Evolutionary conservation across 345 rosid species (phyloP).

Genomic region (Populus nigra): DNA sequence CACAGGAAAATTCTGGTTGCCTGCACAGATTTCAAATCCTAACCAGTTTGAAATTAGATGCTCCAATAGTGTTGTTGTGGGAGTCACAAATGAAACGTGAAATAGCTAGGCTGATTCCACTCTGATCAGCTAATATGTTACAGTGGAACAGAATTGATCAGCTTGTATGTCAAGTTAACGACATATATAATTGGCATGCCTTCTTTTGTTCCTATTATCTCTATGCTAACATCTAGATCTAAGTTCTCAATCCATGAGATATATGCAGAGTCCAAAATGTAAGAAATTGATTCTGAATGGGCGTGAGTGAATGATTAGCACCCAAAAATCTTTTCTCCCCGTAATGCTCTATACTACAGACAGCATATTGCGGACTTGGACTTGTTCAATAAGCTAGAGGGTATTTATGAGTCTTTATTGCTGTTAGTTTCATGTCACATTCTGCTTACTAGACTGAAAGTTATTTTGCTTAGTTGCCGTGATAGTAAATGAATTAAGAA

Average conservation of each 20-base stretch:
- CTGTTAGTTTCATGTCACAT: slow-evolving; percentile 52
- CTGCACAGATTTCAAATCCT: neutral
- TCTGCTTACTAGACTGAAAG: slow-evolving; percentile 29
- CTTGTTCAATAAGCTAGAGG: slow-evolving; percentile 13
- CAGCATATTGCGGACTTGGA: neutral
- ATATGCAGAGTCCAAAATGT: neutral
- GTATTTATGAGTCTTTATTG: slow-evolving; percentile 49
- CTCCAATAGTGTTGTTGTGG: neutral
- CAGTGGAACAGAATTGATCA: neutral
- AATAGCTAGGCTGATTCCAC: neutral
- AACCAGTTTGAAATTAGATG: neutral
- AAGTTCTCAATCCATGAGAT: neutral
- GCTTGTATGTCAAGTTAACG: neutral
- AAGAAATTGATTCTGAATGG: neutral
- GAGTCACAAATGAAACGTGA: slow-evolving; percentile 15
- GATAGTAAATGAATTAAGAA: neutral
- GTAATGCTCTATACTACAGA: neutral
- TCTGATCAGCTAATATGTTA: neutral
- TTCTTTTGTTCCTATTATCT: neutral
- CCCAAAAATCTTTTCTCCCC: neutral
- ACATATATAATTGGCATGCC: neutral
- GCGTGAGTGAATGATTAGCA: neutral
- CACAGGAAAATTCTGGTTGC: slow-evolving; percentile 2
- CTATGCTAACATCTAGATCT: neutral
- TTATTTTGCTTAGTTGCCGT: neutral